Base-by-base conservation (phyloP, 1,284 basidiomycete species). In the Pisolithus thermaeus region DNA sequence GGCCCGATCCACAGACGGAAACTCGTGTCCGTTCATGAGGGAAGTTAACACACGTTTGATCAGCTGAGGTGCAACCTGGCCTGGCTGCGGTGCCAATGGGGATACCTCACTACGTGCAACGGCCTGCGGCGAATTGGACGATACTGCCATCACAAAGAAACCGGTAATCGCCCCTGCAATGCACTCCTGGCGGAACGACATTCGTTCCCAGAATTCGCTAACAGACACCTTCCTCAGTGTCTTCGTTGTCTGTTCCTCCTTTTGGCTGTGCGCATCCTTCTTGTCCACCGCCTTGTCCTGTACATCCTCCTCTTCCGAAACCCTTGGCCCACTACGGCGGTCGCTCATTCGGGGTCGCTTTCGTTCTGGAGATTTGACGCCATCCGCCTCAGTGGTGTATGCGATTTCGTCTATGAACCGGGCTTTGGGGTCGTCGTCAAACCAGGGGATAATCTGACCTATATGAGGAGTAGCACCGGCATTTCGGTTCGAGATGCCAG, bases 151-250 rank as follows among this genome's bases (percentile, higher is more conserved):
- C 16, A 81, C 78, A 66, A 97, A 96, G 72, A 97, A 97, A 0
- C 89, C 93, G 1, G 92, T 95, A 12, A 95, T 78, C 4, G 90
- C 88, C 3, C 93, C 77, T 56, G 84, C 75, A 42, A 87, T 79
- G 64, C 94, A 97, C 67, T 97, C 94, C 64, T 97, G 94, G 32
- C 94, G 79, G 70, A 90, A 95, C 25, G 87, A 92, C 87, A 97
- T 93, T 14, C 92, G 78, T 68, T 94, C 92, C 90, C 92, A 96
- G 69, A 94, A 97, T 64, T 96, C 92, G 47, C 85, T 86, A 28
- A 80, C 63, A 0, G 73, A 66, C 55, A 87, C 83, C 56, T 73
- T 76, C 20, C 64, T 68, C 44, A 87, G 69, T 61, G 84, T 80
- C 42, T 78, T 82, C 51, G 54, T 61, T 42, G 63, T 62, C 41